Base-by-base conservation (phyloP, 768 basidiomycete genomes). In the Cubamyces lactineus region DNA sequence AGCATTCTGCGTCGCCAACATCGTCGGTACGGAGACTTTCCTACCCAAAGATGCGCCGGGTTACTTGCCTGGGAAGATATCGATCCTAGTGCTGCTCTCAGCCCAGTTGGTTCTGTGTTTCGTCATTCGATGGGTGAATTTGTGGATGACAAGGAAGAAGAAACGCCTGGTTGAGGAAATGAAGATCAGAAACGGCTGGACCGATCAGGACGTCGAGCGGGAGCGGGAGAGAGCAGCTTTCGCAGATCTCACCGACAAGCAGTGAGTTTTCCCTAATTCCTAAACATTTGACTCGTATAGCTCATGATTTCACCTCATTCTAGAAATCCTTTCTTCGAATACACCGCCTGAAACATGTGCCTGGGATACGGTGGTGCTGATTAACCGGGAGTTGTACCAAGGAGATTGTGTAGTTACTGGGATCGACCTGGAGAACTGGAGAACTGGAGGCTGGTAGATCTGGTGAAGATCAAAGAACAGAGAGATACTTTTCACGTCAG, bases 11-110 rank as follows among this genome's bases (percentile, higher is more conserved):
- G 64, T 84, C 24, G 84, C 86, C 17, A 87, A 87, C 66, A 85
- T 87, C 40, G 77, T 86, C 57, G 88, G 88, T 3, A 80, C 84
- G 0, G 81, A 85, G 67, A 86, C 87, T 19, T 86, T 90, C 67
- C 82, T 81, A 26, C 82, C 86, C 0, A 79, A 83, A 60, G 85
- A 85, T 62, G 85, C 84, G 3, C 86, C 86, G 0, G 77, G 69
- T 12, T 89, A 89, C 69, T 80, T 86, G 24, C 86, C 85, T 0
- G 88, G 86, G 15, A 90, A 90, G 67, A 82, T 83, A 13, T 80
- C 87, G 0, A 86, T 89, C 60, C 80, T 88, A 74, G 76, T 85
- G 2, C 75, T 88, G 13, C 75, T 89, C 19, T 78, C 73, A 1
- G 79, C 80, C 4, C 85, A 86, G 66, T 68, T 88, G 41, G 72